These are phyloP conservation scores for Sugiyamaella novakii DNA, from an alignment of 1,139 yeast species.

Conservation along the genomic window DNA sequence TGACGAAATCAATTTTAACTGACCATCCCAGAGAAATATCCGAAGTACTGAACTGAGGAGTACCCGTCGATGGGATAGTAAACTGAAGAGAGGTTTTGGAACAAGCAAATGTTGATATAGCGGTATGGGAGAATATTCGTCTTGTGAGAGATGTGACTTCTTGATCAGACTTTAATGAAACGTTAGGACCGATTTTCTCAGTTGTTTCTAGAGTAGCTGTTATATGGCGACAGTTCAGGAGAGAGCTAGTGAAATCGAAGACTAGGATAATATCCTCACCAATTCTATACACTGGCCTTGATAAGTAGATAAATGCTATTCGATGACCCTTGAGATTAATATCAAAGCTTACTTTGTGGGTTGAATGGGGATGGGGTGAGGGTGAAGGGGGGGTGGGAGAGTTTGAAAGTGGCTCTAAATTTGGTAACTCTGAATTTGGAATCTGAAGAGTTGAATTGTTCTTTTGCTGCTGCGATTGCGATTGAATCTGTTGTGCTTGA, in stretches of 20 bases:
- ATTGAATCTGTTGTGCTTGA: slow-evolving; percentile 7
- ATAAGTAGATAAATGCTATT: slow-evolving; percentile 41
- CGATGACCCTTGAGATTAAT: slow-evolving; percentile 39
- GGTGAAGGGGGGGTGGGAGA: slow-evolving; percentile 9
- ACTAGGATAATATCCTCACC: slow-evolving; percentile 43
- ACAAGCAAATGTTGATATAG: slow-evolving; percentile 31
- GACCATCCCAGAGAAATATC: slow-evolving; percentile 40
- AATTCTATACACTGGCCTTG: slow-evolving; percentile 43
- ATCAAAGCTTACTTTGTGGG: slow-evolving; percentile 37
- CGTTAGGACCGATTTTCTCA: slow-evolving; percentile 35
- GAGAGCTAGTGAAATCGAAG: slow-evolving; percentile 36
- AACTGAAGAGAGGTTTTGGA: slow-evolving; percentile 35
- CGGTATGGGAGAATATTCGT: slow-evolving; percentile 29
- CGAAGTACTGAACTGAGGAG: slow-evolving; percentile 43
- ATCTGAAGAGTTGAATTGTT: neutral
- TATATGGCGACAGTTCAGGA: slow-evolving; percentile 41
- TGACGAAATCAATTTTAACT: slow-evolving; percentile 41
- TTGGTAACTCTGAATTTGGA: neutral
- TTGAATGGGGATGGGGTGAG: slow-evolving; percentile 19
- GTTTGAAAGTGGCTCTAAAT: slow-evolving; percentile 11
- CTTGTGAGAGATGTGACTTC: slow-evolving; percentile 25
- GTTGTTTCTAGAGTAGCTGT: slow-evolving; percentile 44
- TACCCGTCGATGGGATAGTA: slow-evolving; percentile 42
- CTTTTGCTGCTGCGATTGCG: neutral
- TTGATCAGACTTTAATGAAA: slow-evolving; percentile 18